Conservation (phyloP, 2,329 filamentous ascomycete species). For the Harringtonia lauricola region DNA sequence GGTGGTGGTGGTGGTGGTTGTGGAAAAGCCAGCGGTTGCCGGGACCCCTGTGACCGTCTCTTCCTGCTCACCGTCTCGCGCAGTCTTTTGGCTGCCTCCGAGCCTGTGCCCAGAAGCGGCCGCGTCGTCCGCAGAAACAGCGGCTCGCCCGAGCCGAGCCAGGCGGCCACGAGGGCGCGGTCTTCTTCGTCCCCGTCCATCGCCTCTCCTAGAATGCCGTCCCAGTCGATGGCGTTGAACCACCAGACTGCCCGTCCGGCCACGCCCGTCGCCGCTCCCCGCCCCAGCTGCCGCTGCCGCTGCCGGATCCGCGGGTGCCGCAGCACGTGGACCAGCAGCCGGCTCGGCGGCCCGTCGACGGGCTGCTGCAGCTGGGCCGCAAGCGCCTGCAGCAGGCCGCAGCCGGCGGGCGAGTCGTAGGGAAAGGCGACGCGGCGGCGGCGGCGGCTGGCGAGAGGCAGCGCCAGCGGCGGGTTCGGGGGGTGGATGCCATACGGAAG, state of each 20-base stretch:
- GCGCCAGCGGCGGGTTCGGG: too few relatives aligned
- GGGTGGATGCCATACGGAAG: background rate
- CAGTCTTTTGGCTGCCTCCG: too few relatives aligned
- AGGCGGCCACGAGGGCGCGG: background rate
- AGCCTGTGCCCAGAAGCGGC: too few relatives aligned
- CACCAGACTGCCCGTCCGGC: background rate
- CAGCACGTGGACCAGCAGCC: slow-evolving; percentile 6
- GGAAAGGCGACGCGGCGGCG: too few relatives aligned
- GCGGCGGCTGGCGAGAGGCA: too few relatives aligned
- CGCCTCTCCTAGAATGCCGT: slow-evolving; percentile 2
- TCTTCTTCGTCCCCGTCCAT: background rate
- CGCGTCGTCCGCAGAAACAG: slow-evolving; percentile 5
- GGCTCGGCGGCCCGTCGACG: background rate
- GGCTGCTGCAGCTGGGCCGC: slow-evolving; percentile 2
- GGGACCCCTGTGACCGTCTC: too few relatives aligned
- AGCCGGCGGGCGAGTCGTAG: slow-evolving; percentile 2
- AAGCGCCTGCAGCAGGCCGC: slow-evolving; percentile 1
- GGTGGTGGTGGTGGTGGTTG: too few relatives aligned
- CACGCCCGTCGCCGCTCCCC: background rate
- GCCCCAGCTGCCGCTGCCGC: background rate
- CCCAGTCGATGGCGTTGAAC: slow-evolving; percentile 4
- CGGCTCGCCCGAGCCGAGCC: background rate
- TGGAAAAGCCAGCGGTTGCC: too few relatives aligned
- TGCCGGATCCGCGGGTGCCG: slow-evolving; percentile 1
- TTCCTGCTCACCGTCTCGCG: too few relatives aligned